A percentile compares a stretch with the other conserved stretches of the same genome.
These are phyloP conservation scores for Quercus cerris DNA, from an alignment of 306 rosid genomes.

Conservation along the genomic window DNA sequence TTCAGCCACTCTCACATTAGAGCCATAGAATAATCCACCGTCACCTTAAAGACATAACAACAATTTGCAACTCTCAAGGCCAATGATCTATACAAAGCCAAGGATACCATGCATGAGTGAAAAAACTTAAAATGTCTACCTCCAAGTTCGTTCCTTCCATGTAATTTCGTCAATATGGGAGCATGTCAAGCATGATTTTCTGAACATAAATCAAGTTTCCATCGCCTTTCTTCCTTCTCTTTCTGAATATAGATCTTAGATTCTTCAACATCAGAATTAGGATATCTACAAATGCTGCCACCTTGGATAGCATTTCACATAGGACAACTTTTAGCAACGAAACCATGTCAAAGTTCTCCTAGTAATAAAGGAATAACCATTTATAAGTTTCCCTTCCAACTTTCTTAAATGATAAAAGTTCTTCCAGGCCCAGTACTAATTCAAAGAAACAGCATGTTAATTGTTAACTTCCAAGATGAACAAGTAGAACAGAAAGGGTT, in stretches of 20 bases:
- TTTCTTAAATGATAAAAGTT: conserved; percentile 57
- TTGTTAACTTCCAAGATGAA: conserved; percentile 66
- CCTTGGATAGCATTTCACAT: conserved; percentile 75
- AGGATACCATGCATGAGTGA: conserved; percentile 86
- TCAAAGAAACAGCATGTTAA: conserved; percentile 48
- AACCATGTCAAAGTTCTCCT: conserved; percentile 78
- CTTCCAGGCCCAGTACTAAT: conserved; percentile 57
- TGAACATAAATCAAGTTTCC: conserved; percentile 53
- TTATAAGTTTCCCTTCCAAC: conserved; percentile 85
- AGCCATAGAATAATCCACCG: conserved; percentile 95
- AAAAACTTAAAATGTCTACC: conserved; percentile 65
- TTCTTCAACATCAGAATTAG: conserved; percentile 89
- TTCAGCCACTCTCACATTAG: conserved; percentile 88
- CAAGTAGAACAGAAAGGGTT: too few species aligned
- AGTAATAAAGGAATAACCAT: conserved; percentile 36
- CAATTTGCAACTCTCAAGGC: conserved; percentile 85
- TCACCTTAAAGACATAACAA: conserved; percentile 93
- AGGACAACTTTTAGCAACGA: conserved; percentile 76
- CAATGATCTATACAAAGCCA: conserved; percentile 73
- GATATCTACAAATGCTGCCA: conserved; percentile 91
- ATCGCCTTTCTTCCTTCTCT: conserved; percentile 83
- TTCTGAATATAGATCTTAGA: conserved; percentile 38
- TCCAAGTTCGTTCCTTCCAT: conserved; percentile 86
- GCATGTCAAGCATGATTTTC: conserved; percentile 67
- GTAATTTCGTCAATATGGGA: conserved; percentile 82